Conservation (phyloP, 2,329 filamentous ascomycete species). For the Ramularia collo-cygni region DNA sequence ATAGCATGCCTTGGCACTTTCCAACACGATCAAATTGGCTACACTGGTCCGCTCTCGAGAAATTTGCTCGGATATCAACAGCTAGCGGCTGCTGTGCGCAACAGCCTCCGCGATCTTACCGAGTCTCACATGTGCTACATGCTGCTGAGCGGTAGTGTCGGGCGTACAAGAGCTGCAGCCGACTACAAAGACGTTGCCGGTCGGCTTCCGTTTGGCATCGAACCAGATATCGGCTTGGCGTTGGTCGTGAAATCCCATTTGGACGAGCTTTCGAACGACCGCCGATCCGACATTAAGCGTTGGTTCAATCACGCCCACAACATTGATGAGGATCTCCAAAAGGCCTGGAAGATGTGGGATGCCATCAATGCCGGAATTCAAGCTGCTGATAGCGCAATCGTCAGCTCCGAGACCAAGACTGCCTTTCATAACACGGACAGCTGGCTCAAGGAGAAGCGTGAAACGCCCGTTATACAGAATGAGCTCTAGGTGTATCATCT, state of each 20-base stretch:
- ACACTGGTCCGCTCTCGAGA: constrained; percentile 88
- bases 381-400: constrained; percentile 44
- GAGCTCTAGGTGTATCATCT: constrained; percentile 6
- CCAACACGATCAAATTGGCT: constrained; percentile 77
- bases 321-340: constrained; percentile 51
- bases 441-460: constrained; percentile 43
- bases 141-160: constrained; percentile 72
- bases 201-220: constrained; percentile 59
- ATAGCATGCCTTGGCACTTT: constrained; percentile 77
- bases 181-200: constrained; percentile 58
- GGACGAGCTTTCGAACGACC: constrained; percentile 58
- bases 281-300: constrained; percentile 46
- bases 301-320: constrained; percentile 57
- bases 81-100: constrained; percentile 70
- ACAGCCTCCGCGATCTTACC: constrained; percentile 71
- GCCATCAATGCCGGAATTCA: constrained; percentile 55
- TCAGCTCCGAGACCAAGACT: constrained; percentile 39
- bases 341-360: constrained; percentile 59
- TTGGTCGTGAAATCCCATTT: constrained; percentile 76
- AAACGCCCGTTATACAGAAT: not conserved
- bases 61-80: constrained; percentile 82
- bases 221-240: constrained; percentile 68
- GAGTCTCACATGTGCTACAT: constrained; percentile 76
- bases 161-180: constrained; percentile 50
- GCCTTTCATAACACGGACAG: constrained; percentile 54